Evolutionary conservation across 495 filamentous ascomycete genomes (phyloP).

Genomic region (Trichoderma parareesei): DNA sequence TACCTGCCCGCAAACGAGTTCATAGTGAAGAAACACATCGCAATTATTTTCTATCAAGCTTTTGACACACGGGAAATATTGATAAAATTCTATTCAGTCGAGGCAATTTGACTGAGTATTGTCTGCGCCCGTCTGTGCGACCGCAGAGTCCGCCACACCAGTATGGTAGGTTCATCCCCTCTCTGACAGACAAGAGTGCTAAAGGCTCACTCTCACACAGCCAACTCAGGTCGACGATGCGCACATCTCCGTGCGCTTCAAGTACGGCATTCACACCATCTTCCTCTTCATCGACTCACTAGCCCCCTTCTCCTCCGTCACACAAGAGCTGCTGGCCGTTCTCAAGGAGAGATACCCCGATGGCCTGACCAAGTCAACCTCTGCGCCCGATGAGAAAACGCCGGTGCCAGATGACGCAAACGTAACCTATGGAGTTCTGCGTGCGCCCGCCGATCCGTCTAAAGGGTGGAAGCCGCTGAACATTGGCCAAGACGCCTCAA

Average conservation of each 20-base stretch:
- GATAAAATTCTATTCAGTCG: no score
- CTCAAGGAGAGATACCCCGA: conserved; percentile 39
- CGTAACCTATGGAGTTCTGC: conserved; percentile 33
- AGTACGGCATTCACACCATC: conserved; percentile 69
- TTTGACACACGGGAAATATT: no score
- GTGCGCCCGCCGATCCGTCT: conserved; percentile 22
- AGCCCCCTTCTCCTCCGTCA: conserved; percentile 51
- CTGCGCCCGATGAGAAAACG: conserved; percentile 16
- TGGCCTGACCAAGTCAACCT: conserved; percentile 29
- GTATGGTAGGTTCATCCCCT: background rate
- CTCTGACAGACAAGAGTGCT: background rate
- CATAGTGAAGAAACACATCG: no score
- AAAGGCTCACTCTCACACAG: background rate
- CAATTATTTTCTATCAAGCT: no score
- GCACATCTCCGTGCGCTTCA: conserved; percentile 65
- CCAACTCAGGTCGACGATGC: conserved; percentile 20
- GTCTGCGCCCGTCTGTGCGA: no score
- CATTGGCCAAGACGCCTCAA: conserved; percentile 27
- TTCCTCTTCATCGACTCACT: conserved; percentile 59
- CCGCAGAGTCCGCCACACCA: background rate
- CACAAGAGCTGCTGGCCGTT: conserved; percentile 54
- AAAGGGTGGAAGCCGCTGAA: conserved; percentile 35
- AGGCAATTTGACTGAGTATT: no score
- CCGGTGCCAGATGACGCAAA: conserved; percentile 30
- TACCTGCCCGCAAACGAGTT: no score